phyloP scores from a whole-genome alignment of 1,139 yeast species.

The Ogataea hybrid region DNA sequence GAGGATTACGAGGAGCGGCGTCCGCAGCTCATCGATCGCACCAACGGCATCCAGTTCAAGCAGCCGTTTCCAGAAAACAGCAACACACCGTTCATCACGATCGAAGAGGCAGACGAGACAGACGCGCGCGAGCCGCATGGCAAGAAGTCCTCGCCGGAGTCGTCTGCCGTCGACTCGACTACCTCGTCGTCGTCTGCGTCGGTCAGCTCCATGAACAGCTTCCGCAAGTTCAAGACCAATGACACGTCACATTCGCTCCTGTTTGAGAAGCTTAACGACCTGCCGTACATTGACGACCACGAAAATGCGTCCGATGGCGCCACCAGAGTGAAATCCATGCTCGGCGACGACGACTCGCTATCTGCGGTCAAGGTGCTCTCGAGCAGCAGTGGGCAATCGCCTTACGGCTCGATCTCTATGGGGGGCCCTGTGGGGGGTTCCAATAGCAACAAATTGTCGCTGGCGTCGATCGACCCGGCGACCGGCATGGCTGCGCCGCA shows the following conservation, averaged over 20 bases:
- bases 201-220: constrained; percentile 17
- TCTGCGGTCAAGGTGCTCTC: constrained; percentile 9
- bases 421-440: not conserved
- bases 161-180: constrained; percentile 13
- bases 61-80: constrained; percentile 18
- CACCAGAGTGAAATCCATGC: constrained; percentile 17
- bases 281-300: constrained; percentile 22
- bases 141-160: constrained; percentile 8
- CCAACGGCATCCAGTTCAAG: constrained; percentile 24
- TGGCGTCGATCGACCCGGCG: constrained; percentile 10
- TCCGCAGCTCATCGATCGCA: constrained; percentile 8
- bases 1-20: constrained; percentile 20
- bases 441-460: not conserved
- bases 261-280: constrained; percentile 26
- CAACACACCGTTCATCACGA: constrained; percentile 13
- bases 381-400: constrained; percentile 12
- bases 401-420: constrained; percentile 5
- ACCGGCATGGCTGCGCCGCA: constrained; percentile 15
- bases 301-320: constrained; percentile 7
- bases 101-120: constrained; percentile 9
- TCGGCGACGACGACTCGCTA: constrained; percentile 16
- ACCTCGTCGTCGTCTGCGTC: constrained; percentile 16
- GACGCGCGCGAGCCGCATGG: not conserved
- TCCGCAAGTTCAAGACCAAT: constrained; percentile 22
- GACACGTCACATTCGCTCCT: constrained; percentile 22